Percentiles rank a stretch among this genome's conserved stretches.
Conservation (phyloP, 2,329 filamentous ascomycete genomes). For the Hypoxylon sp. region DNA sequence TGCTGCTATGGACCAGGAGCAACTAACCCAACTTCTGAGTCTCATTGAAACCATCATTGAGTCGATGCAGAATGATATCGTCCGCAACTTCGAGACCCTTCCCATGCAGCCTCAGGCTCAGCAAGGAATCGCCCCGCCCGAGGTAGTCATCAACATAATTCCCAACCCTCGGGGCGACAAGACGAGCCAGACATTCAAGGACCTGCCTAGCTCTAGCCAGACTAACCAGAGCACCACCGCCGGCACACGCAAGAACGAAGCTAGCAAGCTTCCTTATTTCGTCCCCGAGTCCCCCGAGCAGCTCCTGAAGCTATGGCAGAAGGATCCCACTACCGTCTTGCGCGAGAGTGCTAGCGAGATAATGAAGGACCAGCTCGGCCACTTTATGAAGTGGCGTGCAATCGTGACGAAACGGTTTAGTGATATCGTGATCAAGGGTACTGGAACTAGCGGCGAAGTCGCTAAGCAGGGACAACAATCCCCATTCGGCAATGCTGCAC, state of each 20-base stretch:
- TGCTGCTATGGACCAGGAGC: conserved; percentile 55
- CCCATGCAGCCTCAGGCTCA: conserved; percentile 44
- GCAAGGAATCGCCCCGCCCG: conserved; percentile 42
- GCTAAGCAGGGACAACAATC: conserved; percentile 35
- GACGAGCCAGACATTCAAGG: too few species aligned
- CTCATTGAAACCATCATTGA: conserved; percentile 63
- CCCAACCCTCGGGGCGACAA: conserved; percentile 48
- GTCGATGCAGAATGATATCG: conserved; percentile 62
- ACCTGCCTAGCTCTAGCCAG: conserved; percentile 41
- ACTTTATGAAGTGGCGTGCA: conserved; percentile 84
- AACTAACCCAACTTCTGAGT: conserved; percentile 61
- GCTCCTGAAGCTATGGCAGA: conserved; percentile 47
- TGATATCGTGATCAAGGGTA: conserved; percentile 67
- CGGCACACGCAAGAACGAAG: conserved; percentile 30
- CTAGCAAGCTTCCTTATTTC: conserved; percentile 28
- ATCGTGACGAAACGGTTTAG: conserved; percentile 74
- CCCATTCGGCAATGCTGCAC: conserved; percentile 48
- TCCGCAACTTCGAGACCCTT: conserved; percentile 60
- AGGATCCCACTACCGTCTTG: conserved; percentile 48
- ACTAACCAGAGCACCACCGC: conserved; percentile 5
- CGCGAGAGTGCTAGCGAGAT: conserved; percentile 63
- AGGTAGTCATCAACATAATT: conserved; percentile 44
- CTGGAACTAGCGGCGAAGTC: conserved; percentile 41
- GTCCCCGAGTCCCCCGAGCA: conserved; percentile 46
- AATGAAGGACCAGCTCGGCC: conserved; percentile 72